A percentile compares a stretch with the other conserved stretches of the same genome.
These are phyloP conservation scores for Cadophora luteo-olivacea DNA, from an alignment of 2,329 filamentous ascomycete species.

Conservation along the genomic window DNA sequence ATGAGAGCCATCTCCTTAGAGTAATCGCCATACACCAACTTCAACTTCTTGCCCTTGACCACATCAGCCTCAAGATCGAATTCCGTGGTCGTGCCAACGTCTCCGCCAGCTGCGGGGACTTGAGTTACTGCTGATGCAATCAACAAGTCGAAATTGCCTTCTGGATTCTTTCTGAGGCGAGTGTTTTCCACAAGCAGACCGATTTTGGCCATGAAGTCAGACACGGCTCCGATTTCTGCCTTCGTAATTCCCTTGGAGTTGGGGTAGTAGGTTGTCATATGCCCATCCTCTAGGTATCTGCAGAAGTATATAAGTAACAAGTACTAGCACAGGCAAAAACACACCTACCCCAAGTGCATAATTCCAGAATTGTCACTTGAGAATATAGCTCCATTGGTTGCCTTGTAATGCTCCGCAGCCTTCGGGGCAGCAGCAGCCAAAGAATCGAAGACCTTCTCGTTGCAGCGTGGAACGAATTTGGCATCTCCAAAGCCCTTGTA, in stretches of 20 bases:
- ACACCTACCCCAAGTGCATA: slow-evolving; percentile 72
- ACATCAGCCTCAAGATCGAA: slow-evolving; percentile 65
- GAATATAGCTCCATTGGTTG: slow-evolving; percentile 76
- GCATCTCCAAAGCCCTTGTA: slow-evolving; percentile 88
- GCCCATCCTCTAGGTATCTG: slow-evolving; percentile 67
- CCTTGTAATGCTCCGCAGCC: slow-evolving; percentile 68
- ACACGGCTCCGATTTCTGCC: slow-evolving; percentile 74
- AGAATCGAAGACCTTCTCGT: slow-evolving; percentile 66
- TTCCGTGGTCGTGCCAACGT: slow-evolving; percentile 69
- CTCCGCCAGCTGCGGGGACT: slow-evolving; percentile 67
- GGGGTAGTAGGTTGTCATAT: slow-evolving; percentile 85
- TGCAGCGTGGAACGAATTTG: slow-evolving; percentile 80
- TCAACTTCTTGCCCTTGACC: slow-evolving; percentile 71
- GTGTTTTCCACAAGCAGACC: slow-evolving; percentile 79
- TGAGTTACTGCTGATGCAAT: slow-evolving; percentile 72
- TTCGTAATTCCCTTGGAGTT: slow-evolving; percentile 77
- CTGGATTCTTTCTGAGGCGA: slow-evolving; percentile 69
- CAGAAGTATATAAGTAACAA: background rate
- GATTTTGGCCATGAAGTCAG: slow-evolving; percentile 76
- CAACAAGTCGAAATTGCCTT: slow-evolving; percentile 72
- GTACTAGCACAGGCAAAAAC: background rate
- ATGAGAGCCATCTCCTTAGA: slow-evolving; percentile 74
- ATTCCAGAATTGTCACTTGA: slow-evolving; percentile 66
- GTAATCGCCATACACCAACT: slow-evolving; percentile 78
- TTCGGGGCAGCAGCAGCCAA: slow-evolving; percentile 66